Conservation (phyloP, 495 filamentous ascomycete genomes). For the Lichenothelia convexa region DNA sequence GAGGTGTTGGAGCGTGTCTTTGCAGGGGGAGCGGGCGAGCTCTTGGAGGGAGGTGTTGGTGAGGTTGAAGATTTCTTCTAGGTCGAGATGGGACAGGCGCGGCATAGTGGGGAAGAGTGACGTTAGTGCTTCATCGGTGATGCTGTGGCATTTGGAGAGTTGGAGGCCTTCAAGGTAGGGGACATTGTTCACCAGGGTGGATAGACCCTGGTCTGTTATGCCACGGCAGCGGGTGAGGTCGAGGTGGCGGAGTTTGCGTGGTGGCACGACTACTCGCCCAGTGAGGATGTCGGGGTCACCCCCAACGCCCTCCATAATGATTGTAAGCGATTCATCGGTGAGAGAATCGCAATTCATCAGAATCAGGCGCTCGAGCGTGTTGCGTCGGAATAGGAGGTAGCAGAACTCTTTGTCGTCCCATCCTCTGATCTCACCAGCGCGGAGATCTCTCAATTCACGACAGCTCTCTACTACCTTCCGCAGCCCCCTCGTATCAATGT, state of each 20-base stretch:
- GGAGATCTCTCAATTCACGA: slow-evolving; percentile 53
- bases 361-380: slow-evolving; percentile 62
- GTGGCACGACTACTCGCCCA: slow-evolving; percentile 53
- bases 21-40: slow-evolving; percentile 58
- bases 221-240: slow-evolving; percentile 62
- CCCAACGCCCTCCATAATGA: slow-evolving; percentile 53
- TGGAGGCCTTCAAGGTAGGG: slow-evolving; percentile 69
- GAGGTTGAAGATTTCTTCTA: slow-evolving; percentile 67
- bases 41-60: slow-evolving; percentile 56
- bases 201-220: slow-evolving; percentile 53
- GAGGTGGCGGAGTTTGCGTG: slow-evolving; percentile 64
- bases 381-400: slow-evolving; percentile 53
- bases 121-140: slow-evolving; percentile 58
- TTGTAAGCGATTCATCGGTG: slow-evolving; percentile 48
- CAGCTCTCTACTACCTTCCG: slow-evolving; percentile 55
- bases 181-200: slow-evolving; percentile 48
- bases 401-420: slow-evolving; percentile 57
- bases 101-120: slow-evolving; percentile 58
- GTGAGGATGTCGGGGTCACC: slow-evolving; percentile 65
- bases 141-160: slow-evolving; percentile 46
- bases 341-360: slow-evolving; percentile 60
- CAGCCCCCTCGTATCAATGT: slow-evolving; percentile 70
- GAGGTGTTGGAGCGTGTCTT: slow-evolving; percentile 52
- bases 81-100: slow-evolving; percentile 64
- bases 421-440: slow-evolving; percentile 64